Evolutionary conservation across 2,329 filamentous ascomycete genomes (phyloP).

Genomic region (Chalaropsis thielavioides): DNA sequence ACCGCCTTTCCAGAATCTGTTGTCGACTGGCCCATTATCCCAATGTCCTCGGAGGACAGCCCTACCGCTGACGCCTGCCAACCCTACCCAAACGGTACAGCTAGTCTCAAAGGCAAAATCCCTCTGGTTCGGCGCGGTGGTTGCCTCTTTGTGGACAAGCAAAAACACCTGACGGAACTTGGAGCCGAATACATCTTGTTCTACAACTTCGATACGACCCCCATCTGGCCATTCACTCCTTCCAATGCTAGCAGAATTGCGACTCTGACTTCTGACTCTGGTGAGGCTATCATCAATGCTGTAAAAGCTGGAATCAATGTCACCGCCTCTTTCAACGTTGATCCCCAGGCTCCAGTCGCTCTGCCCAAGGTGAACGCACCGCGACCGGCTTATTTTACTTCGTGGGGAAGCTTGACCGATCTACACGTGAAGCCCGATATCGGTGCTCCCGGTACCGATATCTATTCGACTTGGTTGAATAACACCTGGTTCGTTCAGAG

Average conservation of each 20-base stretch:
- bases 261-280: neutral
- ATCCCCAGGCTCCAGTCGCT: slow-evolving; percentile 16
- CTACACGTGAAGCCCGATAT: slow-evolving; percentile 38
- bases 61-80: slow-evolving; percentile 22
- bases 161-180: slow-evolving; percentile 21
- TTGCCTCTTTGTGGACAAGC: slow-evolving; percentile 23
- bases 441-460: slow-evolving; percentile 34
- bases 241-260: slow-evolving; percentile 14
- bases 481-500: slow-evolving; percentile 32
- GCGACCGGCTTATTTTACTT: neutral
- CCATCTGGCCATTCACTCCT: slow-evolving; percentile 15
- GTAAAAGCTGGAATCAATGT: slow-evolving; percentile 23
- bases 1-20: neutral
- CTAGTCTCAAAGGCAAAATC: slow-evolving; percentile 19
- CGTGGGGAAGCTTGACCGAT: slow-evolving; percentile 26
- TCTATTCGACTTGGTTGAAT: slow-evolving; percentile 35
- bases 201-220: slow-evolving; percentile 18
- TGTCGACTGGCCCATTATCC: slow-evolving; percentile 2
- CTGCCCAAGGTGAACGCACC: neutral
- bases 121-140: slow-evolving; percentile 24
- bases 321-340: slow-evolving; percentile 29
- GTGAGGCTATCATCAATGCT: slow-evolving; percentile 23
- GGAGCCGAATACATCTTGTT: slow-evolving; percentile 22
- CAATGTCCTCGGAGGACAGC: slow-evolving; percentile 19
- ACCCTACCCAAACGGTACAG: slow-evolving; percentile 20